Conservation (phyloP, 495 filamentous ascomycete species). For the Penicillium steckii region DNA sequence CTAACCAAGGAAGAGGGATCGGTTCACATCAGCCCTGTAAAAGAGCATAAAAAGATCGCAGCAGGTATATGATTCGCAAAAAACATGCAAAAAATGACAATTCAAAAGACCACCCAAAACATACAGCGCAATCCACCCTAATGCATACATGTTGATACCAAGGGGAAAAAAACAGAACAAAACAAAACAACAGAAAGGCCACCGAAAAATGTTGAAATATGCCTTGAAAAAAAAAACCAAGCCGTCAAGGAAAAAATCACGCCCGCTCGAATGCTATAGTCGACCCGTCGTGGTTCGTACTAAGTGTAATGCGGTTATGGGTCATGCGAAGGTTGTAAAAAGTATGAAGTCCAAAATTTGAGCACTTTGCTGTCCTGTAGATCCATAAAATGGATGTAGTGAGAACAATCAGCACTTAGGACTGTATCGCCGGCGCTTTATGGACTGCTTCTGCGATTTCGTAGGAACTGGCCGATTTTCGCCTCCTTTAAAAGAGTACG, state of each 20-base stretch:
- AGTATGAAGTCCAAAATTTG: background rate
- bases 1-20: too few relatives aligned
- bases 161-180: background rate
- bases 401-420: background rate
- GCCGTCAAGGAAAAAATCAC: background rate
- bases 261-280: constrained; percentile 6
- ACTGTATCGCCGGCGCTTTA: background rate
- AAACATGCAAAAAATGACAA: background rate
- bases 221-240: background rate
- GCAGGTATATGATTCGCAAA: background rate
- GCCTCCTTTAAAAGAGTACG: background rate
- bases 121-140: background rate
- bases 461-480: background rate
- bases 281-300: background rate
- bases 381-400: background rate
- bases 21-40: too few relatives aligned
- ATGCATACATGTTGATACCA: background rate
- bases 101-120: background rate
- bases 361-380: background rate
- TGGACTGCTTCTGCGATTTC: background rate
- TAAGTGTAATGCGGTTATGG: background rate
- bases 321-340: background rate
- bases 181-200: background rate
- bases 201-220: background rate
- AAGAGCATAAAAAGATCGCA: constrained; percentile 1